phyloP scores from a whole-genome alignment of 2,329 filamentous ascomycete genomes.

The Claviceps sp. region DNA sequence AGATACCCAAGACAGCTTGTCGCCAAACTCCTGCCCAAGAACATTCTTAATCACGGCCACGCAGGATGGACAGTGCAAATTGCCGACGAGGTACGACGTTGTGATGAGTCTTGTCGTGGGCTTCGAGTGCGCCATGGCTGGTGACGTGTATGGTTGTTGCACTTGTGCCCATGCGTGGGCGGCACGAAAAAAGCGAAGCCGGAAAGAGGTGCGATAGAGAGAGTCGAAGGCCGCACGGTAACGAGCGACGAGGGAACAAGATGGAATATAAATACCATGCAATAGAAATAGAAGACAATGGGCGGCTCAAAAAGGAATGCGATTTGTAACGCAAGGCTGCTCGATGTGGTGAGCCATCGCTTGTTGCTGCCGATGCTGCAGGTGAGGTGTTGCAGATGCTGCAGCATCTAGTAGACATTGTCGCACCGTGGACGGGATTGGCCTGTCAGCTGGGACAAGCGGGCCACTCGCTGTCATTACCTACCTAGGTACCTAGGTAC shows the following conservation, averaged over 20 bases:
- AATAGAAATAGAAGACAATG: no score
- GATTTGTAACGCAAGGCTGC: not conserved
- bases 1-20: slow-evolving; percentile 44
- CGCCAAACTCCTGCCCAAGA: slow-evolving; percentile 32
- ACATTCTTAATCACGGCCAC: slow-evolving; percentile 50
- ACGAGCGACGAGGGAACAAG: no score
- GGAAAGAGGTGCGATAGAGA: not conserved
- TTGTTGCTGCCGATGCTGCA: not conserved
- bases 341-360: not conserved
- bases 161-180: slow-evolving; percentile 1
- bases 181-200: not conserved
- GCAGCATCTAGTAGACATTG: not conserved
- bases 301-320: not conserved
- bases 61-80: slow-evolving; percentile 69
- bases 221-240: not conserved
- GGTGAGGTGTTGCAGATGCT: not conserved
- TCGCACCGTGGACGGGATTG: not conserved
- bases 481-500: no score
- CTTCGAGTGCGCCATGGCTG: slow-evolving; percentile 16
- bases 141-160: not conserved
- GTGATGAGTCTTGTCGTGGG: slow-evolving; percentile 35
- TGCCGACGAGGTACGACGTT: slow-evolving; percentile 54
- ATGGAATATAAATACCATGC: no score
- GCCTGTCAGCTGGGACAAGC: not conserved
- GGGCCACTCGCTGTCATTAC: not conserved